Percentiles rank a stretch among this genome's conserved stretches.
Conservation (phyloP, 1,284 basidiomycete genomes). For the Lentinula novae-zelandiae region DNA sequence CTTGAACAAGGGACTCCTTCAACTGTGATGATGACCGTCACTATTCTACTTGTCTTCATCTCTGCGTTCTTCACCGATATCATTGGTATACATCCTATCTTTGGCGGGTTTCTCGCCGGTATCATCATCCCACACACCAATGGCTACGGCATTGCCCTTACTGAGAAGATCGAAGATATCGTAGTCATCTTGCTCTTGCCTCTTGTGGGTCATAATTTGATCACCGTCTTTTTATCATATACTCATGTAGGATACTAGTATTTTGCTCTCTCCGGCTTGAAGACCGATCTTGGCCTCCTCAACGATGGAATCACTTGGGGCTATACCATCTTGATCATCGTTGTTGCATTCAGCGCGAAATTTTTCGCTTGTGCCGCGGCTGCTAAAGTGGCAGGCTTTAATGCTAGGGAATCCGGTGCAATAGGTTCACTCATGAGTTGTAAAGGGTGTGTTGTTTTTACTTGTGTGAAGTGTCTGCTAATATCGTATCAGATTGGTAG, state of each 20-base stretch:
- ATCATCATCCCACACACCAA: constrained; percentile 87
- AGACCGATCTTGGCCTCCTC: constrained; percentile 80
- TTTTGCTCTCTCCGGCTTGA: constrained; percentile 79
- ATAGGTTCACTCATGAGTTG: constrained; percentile 92
- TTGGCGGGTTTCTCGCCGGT: constrained; percentile 84
- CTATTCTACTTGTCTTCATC: constrained; percentile 72
- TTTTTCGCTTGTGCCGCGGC: constrained; percentile 66
- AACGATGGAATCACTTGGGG: constrained; percentile 80
- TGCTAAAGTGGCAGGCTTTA: constrained; percentile 68
- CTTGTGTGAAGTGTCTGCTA: constrained; percentile 1
- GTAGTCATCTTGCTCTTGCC: constrained; percentile 77
- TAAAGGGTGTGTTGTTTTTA: constrained; percentile 64
- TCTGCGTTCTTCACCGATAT: constrained; percentile 89
- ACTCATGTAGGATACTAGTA: constrained; percentile 44
- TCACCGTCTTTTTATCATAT: neutral
- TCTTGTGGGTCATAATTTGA: constrained; percentile 47
- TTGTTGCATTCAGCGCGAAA: constrained; percentile 82
- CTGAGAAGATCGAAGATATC: constrained; percentile 78
- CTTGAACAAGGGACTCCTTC: constrained; percentile 74
- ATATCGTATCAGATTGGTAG: constrained; percentile 55
- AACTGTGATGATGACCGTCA: constrained; percentile 74
- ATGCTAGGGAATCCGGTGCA: constrained; percentile 76
- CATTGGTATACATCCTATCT: constrained; percentile 73
- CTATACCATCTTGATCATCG: constrained; percentile 78
- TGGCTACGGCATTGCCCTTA: constrained; percentile 76